Conservation (phyloP, 805 yeast genomes). For the Tetrapisispora iriomotensis region DNA sequence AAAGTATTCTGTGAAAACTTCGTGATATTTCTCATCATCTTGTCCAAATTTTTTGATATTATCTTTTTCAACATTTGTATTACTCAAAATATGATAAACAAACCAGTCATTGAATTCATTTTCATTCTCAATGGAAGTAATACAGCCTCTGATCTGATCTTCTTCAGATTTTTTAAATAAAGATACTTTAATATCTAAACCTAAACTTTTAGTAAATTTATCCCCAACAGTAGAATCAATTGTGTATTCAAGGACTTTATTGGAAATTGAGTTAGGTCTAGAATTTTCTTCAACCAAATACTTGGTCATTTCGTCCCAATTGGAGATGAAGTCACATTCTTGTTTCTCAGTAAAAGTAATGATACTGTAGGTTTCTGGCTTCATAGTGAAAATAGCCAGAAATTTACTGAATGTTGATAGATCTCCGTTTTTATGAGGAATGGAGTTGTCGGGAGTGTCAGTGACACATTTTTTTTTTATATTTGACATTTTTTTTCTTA, state of each 20-base stretch:
- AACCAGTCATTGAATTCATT: constrained; percentile 32
- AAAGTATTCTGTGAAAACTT: constrained; percentile 34
- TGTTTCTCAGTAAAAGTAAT: constrained; percentile 25
- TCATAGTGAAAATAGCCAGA: constrained; percentile 32
- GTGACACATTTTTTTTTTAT: background rate
- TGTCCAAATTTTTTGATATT: constrained; percentile 5
- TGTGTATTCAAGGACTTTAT: constrained; percentile 13
- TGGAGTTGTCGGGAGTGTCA: constrained; percentile 8
- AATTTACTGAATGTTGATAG: constrained; percentile 33
- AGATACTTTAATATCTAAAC: constrained; percentile 23
- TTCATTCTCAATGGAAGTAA: constrained; percentile 28
- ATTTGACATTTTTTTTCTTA: background rate
- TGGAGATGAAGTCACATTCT: constrained; percentile 19
- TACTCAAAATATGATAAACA: constrained; percentile 29
- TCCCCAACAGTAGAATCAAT: constrained; percentile 12
- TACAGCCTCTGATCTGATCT: constrained; percentile 31
- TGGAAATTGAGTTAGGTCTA: constrained; percentile 5
- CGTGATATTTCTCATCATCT: constrained; percentile 15
- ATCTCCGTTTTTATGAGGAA: constrained; percentile 15
- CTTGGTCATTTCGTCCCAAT: constrained; percentile 22
- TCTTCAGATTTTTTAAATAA: constrained; percentile 27
- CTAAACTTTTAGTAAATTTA: constrained; percentile 13
- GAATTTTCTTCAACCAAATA: constrained; percentile 7
- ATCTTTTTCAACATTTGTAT: constrained; percentile 26
- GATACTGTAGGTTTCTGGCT: constrained; percentile 10